Base-by-base conservation (phyloP, 192 early-diverging fungal species). In the Phlyctochytrium planicorne region DNA sequence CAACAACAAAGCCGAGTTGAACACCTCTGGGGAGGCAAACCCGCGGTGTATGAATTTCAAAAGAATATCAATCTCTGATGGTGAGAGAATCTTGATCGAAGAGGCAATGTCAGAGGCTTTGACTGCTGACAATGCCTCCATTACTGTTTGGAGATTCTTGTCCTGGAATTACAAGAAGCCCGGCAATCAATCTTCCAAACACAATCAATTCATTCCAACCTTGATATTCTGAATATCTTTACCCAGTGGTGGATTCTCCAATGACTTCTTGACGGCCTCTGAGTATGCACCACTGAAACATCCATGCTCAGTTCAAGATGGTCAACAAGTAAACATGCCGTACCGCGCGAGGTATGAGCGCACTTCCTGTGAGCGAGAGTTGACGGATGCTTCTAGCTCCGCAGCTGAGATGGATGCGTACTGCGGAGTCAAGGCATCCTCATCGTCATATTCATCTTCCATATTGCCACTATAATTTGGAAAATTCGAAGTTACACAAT, bases 41-140 rank as follows among this genome's bases (percentile, higher is more conserved):
- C 93, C 95, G 29, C 91, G 84, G 80, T 97, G 97, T 30, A 98
- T 80, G 77, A 95, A 98, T 78, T 94, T 96, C 76, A 95, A 86
- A 73, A 98, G 71, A 4, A 87, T 78, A 74, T 96, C 94, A 59
- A 90, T 78, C 34, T 91, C 83, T 17, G 86, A 84, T 0, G 75
- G 70, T 0, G 70, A 35, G 65, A 97, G 79, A 6, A 65, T 33
- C 66, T 88, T 85, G 40, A 93, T 75, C 52, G 91, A 71, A 25
- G 63, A 47, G 30, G 82, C 59, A 34, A 93, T 87, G 55, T 97
- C 94, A 29, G 84, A 75, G 14, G 87, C 73, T 63, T 88, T 83
- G 55, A 87, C 85, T n/a, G 87, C 83, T 56, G 78, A 78, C 37
- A 98, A 75, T 0, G 93, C 89, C 31, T 94, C 93, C 75, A 91